phyloP scores from a whole-genome alignment of 306 rosid genomes.

The Vicia faba region DNA sequence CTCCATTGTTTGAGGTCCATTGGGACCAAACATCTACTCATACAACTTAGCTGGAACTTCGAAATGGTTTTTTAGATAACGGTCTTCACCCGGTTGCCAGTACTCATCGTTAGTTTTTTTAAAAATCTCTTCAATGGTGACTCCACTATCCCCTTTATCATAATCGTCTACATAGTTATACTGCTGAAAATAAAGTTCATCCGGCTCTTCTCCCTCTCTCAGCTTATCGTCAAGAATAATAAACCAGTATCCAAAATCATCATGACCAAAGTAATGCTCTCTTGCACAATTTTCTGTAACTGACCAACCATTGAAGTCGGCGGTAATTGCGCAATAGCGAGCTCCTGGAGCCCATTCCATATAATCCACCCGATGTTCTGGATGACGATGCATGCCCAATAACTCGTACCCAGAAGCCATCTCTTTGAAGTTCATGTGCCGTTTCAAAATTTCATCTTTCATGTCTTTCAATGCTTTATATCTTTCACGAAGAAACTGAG shows the following conservation, averaged over 20 bases:
- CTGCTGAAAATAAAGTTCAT: slow-evolving; percentile 90
- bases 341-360: slow-evolving; percentile 99
- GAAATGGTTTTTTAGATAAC: slow-evolving; percentile 66
- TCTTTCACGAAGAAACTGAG: slow-evolving; percentile 91
- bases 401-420: slow-evolving; percentile 87
- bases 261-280: slow-evolving; percentile 89
- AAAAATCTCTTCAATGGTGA: slow-evolving; percentile 74
- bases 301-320: slow-evolving; percentile 92
- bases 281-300: slow-evolving; percentile 86
- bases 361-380: slow-evolving; percentile 89
- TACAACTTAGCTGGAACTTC: slow-evolving; percentile 85
- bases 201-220: slow-evolving; percentile 82
- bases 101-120: slow-evolving; percentile 81
- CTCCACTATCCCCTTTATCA: slow-evolving; percentile 95
- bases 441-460: slow-evolving; percentile 69
- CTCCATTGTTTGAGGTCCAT: slow-evolving; percentile 89
- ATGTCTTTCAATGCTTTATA: slow-evolving; percentile 80
- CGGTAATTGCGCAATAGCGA: slow-evolving; percentile 86
- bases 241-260: slow-evolving; percentile 97
- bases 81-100: slow-evolving; percentile 97
- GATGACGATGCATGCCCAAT: slow-evolving; percentile 94
- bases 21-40: slow-evolving; percentile 93
- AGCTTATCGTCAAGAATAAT: slow-evolving; percentile 86
- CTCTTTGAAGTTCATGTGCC: slow-evolving; percentile 70
- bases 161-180: slow-evolving; percentile 86